A percentile compares a stretch with the other conserved stretches of the same genome.
These are phyloP conservation scores for Gnomoniopsis smithogilvyi DNA, from an alignment of 2,329 filamentous ascomycete genomes.

Conservation along the genomic window DNA sequence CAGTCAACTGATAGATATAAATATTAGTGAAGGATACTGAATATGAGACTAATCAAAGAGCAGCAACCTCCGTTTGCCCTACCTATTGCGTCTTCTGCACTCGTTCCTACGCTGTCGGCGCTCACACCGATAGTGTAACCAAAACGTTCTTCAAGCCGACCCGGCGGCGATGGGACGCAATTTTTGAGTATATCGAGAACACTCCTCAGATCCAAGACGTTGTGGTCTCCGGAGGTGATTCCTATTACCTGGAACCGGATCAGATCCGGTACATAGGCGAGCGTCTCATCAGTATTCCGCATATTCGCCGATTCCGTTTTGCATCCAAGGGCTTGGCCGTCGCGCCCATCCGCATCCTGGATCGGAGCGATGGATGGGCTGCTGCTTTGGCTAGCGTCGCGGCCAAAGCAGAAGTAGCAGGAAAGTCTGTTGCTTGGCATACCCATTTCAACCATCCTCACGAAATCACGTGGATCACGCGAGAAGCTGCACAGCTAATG, in stretches of 20 bases:
- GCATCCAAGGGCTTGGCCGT: slow-evolving; percentile 62
- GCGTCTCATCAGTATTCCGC: slow-evolving; percentile 51
- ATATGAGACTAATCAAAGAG: background rate
- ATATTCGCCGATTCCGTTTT: slow-evolving; percentile 58
- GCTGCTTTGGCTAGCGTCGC: slow-evolving; percentile 48
- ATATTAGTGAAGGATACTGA: background rate
- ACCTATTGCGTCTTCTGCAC: slow-evolving; percentile 64
- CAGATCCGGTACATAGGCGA: slow-evolving; percentile 52
- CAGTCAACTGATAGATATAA: background rate
- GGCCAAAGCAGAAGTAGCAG: slow-evolving; percentile 45
- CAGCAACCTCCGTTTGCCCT: slow-evolving; percentile 58
- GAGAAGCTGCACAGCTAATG: slow-evolving; percentile 47
- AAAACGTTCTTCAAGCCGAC: slow-evolving; percentile 40
- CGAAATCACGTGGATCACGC: slow-evolving; percentile 60
- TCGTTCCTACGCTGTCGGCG: slow-evolving; percentile 56
- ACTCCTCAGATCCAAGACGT: slow-evolving; percentile 52
- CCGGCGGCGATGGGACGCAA: slow-evolving; percentile 47
- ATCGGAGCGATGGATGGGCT: slow-evolving; percentile 51
- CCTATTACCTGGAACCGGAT: slow-evolving; percentile 53
- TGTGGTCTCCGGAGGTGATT: slow-evolving; percentile 61
- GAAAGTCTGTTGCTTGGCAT: slow-evolving; percentile 60
- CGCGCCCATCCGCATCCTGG: slow-evolving; percentile 51
- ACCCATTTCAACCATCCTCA: slow-evolving; percentile 64
- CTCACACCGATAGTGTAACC: slow-evolving; percentile 47
- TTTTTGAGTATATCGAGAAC: slow-evolving; percentile 54